Percentiles rank a stretch among this genome's conserved stretches.
phyloP scores from a whole-genome alignment of 108 stramenopile genomes.

The Nitzschia sp. region DNA sequence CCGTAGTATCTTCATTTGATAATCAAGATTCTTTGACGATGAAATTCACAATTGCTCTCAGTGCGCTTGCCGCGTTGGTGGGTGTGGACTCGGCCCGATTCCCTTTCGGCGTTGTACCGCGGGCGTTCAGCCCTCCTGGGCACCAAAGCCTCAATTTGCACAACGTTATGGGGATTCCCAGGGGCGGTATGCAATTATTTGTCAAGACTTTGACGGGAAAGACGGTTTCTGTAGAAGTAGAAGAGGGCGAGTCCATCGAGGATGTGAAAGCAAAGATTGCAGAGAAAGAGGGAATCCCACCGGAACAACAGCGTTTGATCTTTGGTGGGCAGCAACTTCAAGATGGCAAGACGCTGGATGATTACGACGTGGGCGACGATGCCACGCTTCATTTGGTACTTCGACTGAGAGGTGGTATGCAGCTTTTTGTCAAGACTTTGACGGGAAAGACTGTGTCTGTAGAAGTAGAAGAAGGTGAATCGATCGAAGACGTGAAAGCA shows the following conservation, averaged over 20 bases:
- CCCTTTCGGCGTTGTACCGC: constrained; percentile 4
- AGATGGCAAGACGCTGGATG: constrained; percentile 93
- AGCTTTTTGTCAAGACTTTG: constrained; percentile 96
- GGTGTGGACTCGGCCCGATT: constrained; percentile 7
- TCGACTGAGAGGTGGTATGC: constrained; percentile 90
- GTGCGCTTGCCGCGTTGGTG: neutral
- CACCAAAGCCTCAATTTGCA: neutral
- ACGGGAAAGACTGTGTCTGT: constrained; percentile 96
- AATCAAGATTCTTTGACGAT: constrained; percentile 1
- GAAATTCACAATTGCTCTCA: constrained; percentile 17
- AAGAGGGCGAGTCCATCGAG: constrained; percentile 97
- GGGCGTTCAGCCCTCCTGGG: neutral
- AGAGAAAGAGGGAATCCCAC: constrained; percentile 96
- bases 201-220: constrained; percentile 96
- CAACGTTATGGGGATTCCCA: neutral
- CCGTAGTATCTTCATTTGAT: neutral
- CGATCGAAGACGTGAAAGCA: constrained; percentile 96
- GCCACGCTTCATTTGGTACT: constrained; percentile 93
- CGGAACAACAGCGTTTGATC: constrained; percentile 95
- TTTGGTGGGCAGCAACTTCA: constrained; percentile 98
- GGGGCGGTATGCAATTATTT: constrained; percentile 96
- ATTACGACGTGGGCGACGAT: constrained; percentile 95
- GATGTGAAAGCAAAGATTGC: constrained; percentile 97
- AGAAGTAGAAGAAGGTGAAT: constrained; percentile 96
- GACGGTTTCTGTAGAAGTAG: constrained; percentile 95